Base-by-base conservation (phyloP, 257 asterid genomes). In the Oldenlandia corymbosa region DNA sequence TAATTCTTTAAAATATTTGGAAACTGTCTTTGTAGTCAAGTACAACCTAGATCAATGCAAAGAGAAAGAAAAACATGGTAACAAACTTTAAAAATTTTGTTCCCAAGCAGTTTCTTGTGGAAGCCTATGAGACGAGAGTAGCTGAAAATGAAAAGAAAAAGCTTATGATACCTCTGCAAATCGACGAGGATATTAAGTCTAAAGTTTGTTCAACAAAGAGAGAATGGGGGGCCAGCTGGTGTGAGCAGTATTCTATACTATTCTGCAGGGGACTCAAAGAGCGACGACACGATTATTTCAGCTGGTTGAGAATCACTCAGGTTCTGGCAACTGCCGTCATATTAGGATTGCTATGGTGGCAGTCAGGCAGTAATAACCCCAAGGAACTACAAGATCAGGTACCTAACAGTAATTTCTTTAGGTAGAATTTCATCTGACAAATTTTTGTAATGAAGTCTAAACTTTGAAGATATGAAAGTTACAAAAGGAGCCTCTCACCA, bases 161-260 rank as follows among this genome's bases (percentile, higher is more conserved):
- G 62, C 78, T 83, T n/a, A 56, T 67, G 77, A 68, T 56, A 34
- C 84, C 95, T 14, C 52, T 71, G 30, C 74, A 80, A n/a, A 70
- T 84, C 39, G 87, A 84, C 37, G 90, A 83, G 39, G 90, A 88
- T 34, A 68, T 75, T 41, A 83, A 83, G 81, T 70, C 85, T 1
- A 74, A 75, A 74, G 68, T 76, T 3, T 52, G 75, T 57, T 65
- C 74, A 16, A 56, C 55, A 31, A 87, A 87, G 79, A 79, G 96
- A 71, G 94, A 81, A 60, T 89, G 97, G 97, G 97, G 99, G 23
- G 86, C 96, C 7, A 82, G 86, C 78, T 93, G 99, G 99, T 69
- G 80, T 8, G 90, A 90, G 28, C 99, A 93, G 61, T 93, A 74
- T 74, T 77, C 90, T 42, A 85, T 90, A 79, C 75, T 93, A 21